A percentile compares a stretch with the other conserved stretches of the same genome.
These are phyloP conservation scores for Fusarium sp. DNA, from an alignment of 2,329 filamentous ascomycete genomes.

Conservation along the genomic window DNA sequence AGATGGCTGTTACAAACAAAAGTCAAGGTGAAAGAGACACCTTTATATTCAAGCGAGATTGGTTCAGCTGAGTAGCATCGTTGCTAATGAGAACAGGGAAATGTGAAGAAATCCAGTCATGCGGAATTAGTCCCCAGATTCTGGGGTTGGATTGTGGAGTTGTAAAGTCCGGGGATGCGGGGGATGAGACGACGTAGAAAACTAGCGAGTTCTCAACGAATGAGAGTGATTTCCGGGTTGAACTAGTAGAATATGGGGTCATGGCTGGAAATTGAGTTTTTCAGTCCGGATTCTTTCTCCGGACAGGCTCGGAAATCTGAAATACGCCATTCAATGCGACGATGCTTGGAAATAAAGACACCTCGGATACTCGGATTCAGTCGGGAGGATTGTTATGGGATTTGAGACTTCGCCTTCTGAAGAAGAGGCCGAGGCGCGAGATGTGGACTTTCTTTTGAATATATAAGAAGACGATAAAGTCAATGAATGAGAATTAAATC, in stretches of 20 bases:
- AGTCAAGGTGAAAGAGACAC: background rate
- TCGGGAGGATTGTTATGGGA: background rate
- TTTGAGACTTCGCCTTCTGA: slow-evolving; percentile 3
- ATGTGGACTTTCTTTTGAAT: background rate
- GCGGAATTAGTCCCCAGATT: slow-evolving; percentile 16
- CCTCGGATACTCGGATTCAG: slow-evolving; percentile 15
- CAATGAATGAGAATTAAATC: background rate
- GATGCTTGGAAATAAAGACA: fast-evolving
- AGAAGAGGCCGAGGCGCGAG: slow-evolving; percentile 16
- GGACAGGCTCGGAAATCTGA: background rate
- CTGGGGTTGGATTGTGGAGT: slow-evolving; percentile 21
- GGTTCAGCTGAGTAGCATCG: background rate
- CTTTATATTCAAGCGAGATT: background rate
- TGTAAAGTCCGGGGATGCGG: slow-evolving; percentile 29
- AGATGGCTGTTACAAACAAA: background rate
- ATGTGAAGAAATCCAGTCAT: background rate
- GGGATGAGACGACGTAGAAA: background rate
- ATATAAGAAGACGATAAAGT: slow-evolving; percentile 23
- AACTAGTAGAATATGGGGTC: background rate
- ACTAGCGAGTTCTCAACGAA: background rate
- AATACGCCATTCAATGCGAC: fast-evolving
- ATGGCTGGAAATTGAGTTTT: background rate
- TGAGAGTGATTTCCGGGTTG: background rate
- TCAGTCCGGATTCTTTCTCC: background rate
- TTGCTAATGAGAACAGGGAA: background rate